These are phyloP conservation scores for Neonectria magnoliae DNA, from an alignment of 2,329 filamentous ascomycete genomes.

Conservation along the genomic window DNA sequence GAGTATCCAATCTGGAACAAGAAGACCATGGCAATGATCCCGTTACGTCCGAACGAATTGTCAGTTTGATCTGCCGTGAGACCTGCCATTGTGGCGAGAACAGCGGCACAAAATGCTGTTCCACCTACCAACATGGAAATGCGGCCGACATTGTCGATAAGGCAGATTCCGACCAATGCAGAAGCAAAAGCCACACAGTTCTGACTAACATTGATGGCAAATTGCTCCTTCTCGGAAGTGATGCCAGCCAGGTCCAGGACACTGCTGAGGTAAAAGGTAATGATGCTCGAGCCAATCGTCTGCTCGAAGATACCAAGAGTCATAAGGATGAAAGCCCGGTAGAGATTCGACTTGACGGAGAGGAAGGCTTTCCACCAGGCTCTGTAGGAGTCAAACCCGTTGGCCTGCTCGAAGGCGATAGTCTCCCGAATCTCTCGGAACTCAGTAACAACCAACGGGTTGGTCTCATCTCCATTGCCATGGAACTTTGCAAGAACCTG, in stretches of 20 bases:
- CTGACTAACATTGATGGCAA: constrained; percentile 25
- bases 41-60: constrained; percentile 13
- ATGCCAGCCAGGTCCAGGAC: constrained; percentile 24
- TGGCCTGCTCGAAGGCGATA: constrained; percentile 41
- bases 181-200: constrained; percentile 22
- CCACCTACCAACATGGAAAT: constrained; percentile 20
- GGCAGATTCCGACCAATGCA: constrained; percentile 16
- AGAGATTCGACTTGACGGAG: constrained; percentile 15
- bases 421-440: constrained; percentile 48
- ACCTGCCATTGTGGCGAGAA: constrained; percentile 22
- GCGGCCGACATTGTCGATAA: constrained; percentile 20
- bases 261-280: constrained; percentile 27
- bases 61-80: constrained; percentile 20
- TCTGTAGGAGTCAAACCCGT: constrained; percentile 21
- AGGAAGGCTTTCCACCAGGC: constrained; percentile 26
- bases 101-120: constrained; percentile 22
- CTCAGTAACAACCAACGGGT: constrained; percentile 51
- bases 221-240: constrained; percentile 26
- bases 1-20: constrained; percentile 29
- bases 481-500: constrained; percentile 50
- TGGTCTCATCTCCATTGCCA: constrained; percentile 52
- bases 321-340: constrained; percentile 22
- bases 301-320: constrained; percentile 28
- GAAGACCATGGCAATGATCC: constrained; percentile 26
- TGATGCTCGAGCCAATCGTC: constrained; percentile 25